Conservation (phyloP, 2,329 filamentous ascomycete species). For the Fusarium napiforme region DNA sequence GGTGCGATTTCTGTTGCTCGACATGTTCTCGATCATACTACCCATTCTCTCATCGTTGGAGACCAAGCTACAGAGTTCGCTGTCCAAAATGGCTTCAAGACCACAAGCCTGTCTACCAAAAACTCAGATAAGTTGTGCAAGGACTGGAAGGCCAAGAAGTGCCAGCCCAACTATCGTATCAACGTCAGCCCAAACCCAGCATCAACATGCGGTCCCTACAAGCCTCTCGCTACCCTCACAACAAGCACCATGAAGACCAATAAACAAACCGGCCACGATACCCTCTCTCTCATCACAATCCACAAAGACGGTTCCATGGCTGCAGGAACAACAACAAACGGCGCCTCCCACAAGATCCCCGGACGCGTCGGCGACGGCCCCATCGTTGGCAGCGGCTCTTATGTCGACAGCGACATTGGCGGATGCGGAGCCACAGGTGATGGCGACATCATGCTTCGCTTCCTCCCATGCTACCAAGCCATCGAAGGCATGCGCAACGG, state of each 20-base stretch:
- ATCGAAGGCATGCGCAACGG: conserved; percentile 63
- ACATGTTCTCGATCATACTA: conserved; percentile 61
- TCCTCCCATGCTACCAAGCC: conserved; percentile 67
- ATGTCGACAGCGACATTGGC: conserved; percentile 64
- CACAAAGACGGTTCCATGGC: conserved; percentile 59
- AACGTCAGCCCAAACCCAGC: conserved; percentile 58
- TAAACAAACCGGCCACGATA: conserved; percentile 58
- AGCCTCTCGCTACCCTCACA: conserved; percentile 40
- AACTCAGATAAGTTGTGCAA: conserved; percentile 54
- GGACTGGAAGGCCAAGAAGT: conserved; percentile 55
- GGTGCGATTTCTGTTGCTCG: conserved; percentile 63
- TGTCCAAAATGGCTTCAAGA: conserved; percentile 60
- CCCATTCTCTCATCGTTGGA: conserved; percentile 63
- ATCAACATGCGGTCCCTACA: conserved; percentile 60
- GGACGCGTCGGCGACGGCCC: conserved; percentile 67
- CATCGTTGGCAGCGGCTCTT: conserved; percentile 65
- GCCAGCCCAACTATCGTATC: conserved; percentile 63
- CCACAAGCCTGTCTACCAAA: conserved; percentile 56
- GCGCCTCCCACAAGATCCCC: conserved; percentile 64
- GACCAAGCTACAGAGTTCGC: conserved; percentile 66
- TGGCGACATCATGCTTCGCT: conserved; percentile 68
- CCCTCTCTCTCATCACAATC: conserved; percentile 64
- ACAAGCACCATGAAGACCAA: neutral
- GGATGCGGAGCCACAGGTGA: conserved; percentile 68
- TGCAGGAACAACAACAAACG: conserved; percentile 66